phyloP scores from a whole-genome alignment of 1,284 basidiomycete genomes.

The Earliella scabrosa region DNA sequence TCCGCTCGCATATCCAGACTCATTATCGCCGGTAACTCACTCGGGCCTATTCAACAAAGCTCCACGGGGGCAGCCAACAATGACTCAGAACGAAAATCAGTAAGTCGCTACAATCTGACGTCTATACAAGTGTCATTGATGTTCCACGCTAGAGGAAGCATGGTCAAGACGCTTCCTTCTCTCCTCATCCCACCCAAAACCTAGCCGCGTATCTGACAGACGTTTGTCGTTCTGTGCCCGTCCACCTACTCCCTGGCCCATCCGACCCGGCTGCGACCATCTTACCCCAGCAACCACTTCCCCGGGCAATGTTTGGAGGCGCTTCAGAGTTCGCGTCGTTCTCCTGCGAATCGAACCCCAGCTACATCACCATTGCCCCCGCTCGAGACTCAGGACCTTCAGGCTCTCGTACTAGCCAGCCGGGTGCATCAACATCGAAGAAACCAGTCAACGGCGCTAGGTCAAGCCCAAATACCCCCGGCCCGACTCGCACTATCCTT shows the following conservation, averaged over 20 bases:
- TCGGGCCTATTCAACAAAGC: constrained; percentile 53
- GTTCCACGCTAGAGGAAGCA: constrained; percentile 52
- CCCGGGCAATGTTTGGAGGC: constrained; percentile 87
- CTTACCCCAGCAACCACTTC: constrained; percentile 93
- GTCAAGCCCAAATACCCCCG: constrained; percentile 27
- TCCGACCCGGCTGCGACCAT: constrained; percentile 88
- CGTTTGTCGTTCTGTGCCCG: constrained; percentile 70
- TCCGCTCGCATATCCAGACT: constrained; percentile 80
- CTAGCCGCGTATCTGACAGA: constrained; percentile 79
- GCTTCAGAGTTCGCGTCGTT: constrained; percentile 71
- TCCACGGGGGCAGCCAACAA: constrained; percentile 30
- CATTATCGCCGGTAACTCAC: constrained; percentile 87
- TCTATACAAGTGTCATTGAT: not conserved
- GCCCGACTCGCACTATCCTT: constrained; percentile 60
- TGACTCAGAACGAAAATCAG: constrained; percentile 63
- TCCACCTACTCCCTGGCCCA: constrained; percentile 87
- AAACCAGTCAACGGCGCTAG: constrained; percentile 14
- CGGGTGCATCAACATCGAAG: constrained; percentile 22
- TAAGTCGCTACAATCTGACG: constrained; percentile 32
- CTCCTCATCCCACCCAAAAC: constrained; percentile 73
- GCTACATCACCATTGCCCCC: constrained; percentile 71
- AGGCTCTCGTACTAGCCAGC: constrained; percentile 25
- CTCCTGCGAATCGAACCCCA: constrained; percentile 87
- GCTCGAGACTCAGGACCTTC: constrained; percentile 20
- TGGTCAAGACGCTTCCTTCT: constrained; percentile 67